Percentiles rank a stretch among this genome's conserved stretches.
Evolutionary conservation across 129 eudicot genomes (phyloP).

Genomic region (Tagetes patula): DNA sequence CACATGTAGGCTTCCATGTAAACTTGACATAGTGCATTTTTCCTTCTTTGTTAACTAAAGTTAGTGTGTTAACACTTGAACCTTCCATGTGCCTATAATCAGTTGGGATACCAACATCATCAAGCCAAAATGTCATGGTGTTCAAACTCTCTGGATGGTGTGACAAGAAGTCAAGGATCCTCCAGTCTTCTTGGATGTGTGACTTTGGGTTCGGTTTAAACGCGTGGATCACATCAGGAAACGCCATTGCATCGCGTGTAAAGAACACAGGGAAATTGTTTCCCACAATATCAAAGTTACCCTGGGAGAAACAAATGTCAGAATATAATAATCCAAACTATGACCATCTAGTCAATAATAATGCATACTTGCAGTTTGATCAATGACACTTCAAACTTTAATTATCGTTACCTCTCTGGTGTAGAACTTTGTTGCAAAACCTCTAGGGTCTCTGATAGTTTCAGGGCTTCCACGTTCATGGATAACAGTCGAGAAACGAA

Average conservation of each 20-base stretch:
- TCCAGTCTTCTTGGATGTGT: conserved; percentile 86
- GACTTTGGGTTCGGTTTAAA: conserved; percentile 83
- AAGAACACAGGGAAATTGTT: conserved; percentile 87
- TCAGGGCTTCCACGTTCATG: conserved; percentile 95
- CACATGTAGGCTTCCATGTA: conserved; percentile 85
- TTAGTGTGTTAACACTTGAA: conserved; percentile 64
- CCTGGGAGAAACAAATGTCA: conserved; percentile 33
- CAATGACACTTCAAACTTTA: too few relatives aligned
- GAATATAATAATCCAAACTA: too few relatives aligned
- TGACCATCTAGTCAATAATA: too few relatives aligned
- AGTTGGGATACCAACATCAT: conserved; percentile 74
- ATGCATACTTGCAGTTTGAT: too few relatives aligned
- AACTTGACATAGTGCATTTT: conserved; percentile 68
- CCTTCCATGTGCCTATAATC: conserved; percentile 87
- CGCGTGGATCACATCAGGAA: conserved; percentile 83
- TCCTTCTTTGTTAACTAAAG: conserved; percentile 67
- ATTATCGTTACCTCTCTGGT: conserved; percentile 62
- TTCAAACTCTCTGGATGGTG: conserved; percentile 85
- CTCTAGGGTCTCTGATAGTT: conserved; percentile 82
- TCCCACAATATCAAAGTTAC: conserved; percentile 84
- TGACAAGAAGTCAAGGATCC: conserved; percentile 76
- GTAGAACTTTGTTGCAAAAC: conserved; percentile 87
- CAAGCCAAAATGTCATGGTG: conserved; percentile 73
- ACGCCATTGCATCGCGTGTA: conserved; percentile 80
- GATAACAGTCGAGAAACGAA: conserved; percentile 86